Conservation (phyloP, 257 asterid species). For the Rhazya stricta region DNA sequence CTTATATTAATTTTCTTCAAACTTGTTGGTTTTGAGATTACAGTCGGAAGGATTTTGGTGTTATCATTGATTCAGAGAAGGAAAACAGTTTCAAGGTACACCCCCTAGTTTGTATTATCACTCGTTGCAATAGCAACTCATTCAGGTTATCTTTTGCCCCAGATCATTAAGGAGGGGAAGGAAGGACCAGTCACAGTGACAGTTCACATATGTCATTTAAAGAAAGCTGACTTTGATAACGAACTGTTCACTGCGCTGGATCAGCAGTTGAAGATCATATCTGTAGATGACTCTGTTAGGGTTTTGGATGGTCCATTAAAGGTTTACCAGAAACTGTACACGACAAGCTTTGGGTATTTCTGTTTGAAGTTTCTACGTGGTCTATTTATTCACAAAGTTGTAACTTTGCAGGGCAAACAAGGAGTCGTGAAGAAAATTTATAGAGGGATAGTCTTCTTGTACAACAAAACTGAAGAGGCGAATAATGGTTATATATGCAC, state of each 20-base stretch:
- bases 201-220: constrained; percentile 54
- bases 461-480: constrained; percentile 61
- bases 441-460: constrained; percentile 62
- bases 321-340: constrained; percentile 41
- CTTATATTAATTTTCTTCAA: constrained; percentile 18
- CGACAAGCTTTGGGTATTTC: constrained; percentile 6
- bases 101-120: neutral
- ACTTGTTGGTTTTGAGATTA: constrained; percentile 19
- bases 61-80: constrained; percentile 76
- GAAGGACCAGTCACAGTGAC: constrained; percentile 63
- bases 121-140: constrained; percentile 14
- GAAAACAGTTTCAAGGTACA: constrained; percentile 71
- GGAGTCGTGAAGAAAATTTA: constrained; percentile 78
- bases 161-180: constrained; percentile 72
- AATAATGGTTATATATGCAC: constrained; percentile 63
- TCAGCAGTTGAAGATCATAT: constrained; percentile 52
- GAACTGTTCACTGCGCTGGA: constrained; percentile 74
- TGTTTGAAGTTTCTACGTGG: neutral
- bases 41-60: constrained; percentile 92
- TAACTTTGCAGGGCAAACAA: constrained; percentile 63
- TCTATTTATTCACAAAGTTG: constrained; percentile 3
- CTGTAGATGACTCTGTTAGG: constrained; percentile 63
- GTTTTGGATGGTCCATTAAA: constrained; percentile 76
- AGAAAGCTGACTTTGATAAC: constrained; percentile 77
- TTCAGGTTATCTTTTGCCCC: constrained; percentile 24